Base-by-base conservation (phyloP, 2,329 filamentous ascomycete genomes). In the Monilinia aucupariae region DNA sequence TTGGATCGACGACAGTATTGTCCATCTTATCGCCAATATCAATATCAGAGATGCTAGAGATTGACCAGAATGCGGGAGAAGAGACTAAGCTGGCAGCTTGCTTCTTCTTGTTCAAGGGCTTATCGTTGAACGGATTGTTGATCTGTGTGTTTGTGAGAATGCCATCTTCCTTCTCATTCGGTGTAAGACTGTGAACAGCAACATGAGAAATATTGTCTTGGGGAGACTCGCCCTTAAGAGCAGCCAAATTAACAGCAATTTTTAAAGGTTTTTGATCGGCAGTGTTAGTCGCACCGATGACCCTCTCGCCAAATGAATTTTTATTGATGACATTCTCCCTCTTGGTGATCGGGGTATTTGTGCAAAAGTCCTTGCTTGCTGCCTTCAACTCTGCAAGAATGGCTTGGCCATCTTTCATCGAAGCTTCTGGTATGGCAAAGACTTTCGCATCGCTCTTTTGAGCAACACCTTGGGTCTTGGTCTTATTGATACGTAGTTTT, bases 1-100 rank as follows among this genome's bases (percentile, higher is more conserved):
- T 45, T 47, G 30, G 30, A 12, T 45, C 54, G 9, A 48, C 20
- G 4, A 43, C 32, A 20, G 47, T 47, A 47, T 66, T 53, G 30
- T 55, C 63, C 43, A 68, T 45, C 22, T 47, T 43, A 20, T 64
- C 68, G 39, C 64, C 66, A 55, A 66, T 61, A 25, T 64, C 59
- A 27, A 66, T 62, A 25, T 62, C 59, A 25, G 58, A 43, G 25
- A 53, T 52, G 53, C 39, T 59, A 49, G 52, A 58, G 9, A 62
- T 48, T 27, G 60, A 51, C 60, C 60, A 62, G 13, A 58, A 49
- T 41, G 52, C 43, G 25, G 43, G 43, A 15, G 60, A 62, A 41
- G 52, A 58, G 34, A 32, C 25, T 12, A 58, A 15, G 52, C 60
- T 62, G 4, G 8, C 52, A 25, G 43, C 41, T 22, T 61, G 58